Evolutionary conservation across 495 filamentous ascomycete species (phyloP), one percentile per base, ranked within the genome.

Genomic region (Talaromyces adpressus): DNA sequence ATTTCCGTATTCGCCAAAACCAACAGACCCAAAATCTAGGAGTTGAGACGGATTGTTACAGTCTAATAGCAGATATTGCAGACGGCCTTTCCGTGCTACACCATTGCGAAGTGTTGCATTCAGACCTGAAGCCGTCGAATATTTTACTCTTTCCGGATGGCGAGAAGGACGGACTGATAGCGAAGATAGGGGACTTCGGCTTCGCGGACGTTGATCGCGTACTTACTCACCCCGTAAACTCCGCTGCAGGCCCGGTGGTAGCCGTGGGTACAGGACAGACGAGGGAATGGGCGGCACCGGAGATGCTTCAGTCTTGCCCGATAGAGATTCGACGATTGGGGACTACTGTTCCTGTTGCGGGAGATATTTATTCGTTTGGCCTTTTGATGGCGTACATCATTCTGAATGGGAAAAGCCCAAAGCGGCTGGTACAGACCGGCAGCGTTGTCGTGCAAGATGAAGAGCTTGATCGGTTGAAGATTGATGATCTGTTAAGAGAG

Each of bases 51-150:
- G 49, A 53, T 14, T 20, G 11, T 4, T 53, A 53, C 11, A 53
- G 18, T 53, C 49, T 53, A 18, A 53, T 53, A 53, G 49, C 49
- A 53, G 49, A 53, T 53, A 53, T 53, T 22, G 49, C 49, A 20
- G 49, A 53, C 49, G 49, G 49, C 0, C 49, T 53, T 22, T 20
- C 49, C 49, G 49, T 53, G 11, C 49, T 53, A 9, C 49, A 53
- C 14, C 18, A 53, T 12, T 53, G 49, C 49, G 49, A 53, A 53
- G 49, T 53, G 3, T 14, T 53, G 18, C 49, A 53, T 53, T 53
- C 49, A 9, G 49, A 53, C 23, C 49, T 53, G 8, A 53, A 53
- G 23, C 49, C 49, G 23, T 53, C 49, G 4, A 53, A 53, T 6
- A 53, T 53, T 53, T 14, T 53, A 9, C 49, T 53, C 6, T 53